Evolutionary conservation across 768 basidiomycete genomes (phyloP).

Genomic region (Suillus discolor): DNA sequence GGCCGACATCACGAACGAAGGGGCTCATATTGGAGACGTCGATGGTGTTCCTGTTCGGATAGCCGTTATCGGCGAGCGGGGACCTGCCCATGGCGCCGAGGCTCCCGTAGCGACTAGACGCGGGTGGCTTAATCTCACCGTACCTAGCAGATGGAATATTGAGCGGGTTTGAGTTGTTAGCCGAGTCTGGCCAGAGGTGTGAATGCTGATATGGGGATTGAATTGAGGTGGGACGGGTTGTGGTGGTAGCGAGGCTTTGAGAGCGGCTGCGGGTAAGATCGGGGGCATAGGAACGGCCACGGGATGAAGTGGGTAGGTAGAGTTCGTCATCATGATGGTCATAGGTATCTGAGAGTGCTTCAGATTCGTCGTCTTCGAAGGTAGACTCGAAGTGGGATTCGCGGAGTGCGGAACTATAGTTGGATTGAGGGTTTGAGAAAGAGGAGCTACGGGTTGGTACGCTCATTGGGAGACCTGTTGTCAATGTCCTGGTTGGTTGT

Average conservation of each 20-base stretch:
- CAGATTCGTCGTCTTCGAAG: conserved; percentile 81
- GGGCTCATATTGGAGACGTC: conserved; percentile 83
- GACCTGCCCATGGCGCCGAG: conserved; percentile 59
- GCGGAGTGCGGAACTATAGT: conserved; percentile 67
- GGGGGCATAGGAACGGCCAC: conserved; percentile 61
- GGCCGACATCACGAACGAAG: conserved; percentile 81
- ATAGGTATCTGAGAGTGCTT: conserved; percentile 61
- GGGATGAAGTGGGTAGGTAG: conserved; percentile 48
- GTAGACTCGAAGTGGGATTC: conserved; percentile 73
- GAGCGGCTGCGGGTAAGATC: conserved; percentile 76
- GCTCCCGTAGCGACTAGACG: conserved; percentile 63
- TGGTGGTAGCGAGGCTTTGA: conserved; percentile 67
- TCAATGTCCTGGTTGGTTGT: conserved; percentile 19
- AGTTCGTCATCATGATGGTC: conserved; percentile 43
- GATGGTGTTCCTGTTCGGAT: conserved; percentile 42
- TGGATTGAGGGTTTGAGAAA: conserved; percentile 59
- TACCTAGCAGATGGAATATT: conserved; percentile 57
- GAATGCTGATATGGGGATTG: conserved; percentile 48
- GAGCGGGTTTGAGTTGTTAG: conserved; percentile 47
- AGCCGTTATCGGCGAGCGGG: conserved; percentile 56
- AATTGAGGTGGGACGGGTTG: conserved; percentile 51
- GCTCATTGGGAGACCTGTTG: conserved; percentile 45
- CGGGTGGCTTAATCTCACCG: conserved; percentile 65
- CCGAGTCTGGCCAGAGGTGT: conserved; percentile 58
- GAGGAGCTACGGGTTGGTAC: conserved; percentile 70